Evolutionary conservation across 371 early-diverging fungal species (phyloP).

Genomic region (Lichtheimia corymbifera): DNA sequence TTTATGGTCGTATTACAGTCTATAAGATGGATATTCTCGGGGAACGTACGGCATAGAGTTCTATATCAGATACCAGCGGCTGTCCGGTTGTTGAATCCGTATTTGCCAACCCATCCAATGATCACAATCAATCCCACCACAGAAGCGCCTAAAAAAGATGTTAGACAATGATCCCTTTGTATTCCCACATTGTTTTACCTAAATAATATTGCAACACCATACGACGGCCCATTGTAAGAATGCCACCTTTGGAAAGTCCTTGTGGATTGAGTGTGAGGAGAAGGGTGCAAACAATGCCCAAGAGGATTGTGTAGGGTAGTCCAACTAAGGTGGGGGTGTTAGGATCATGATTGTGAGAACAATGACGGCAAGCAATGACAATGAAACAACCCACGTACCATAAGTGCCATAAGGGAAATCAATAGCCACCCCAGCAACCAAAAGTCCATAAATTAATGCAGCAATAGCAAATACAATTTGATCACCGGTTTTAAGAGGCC

Average conservation of each 20-base stretch:
- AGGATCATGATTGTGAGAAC: too few species aligned
- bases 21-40: conserved; percentile 79
- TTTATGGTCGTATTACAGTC: conserved; percentile 86
- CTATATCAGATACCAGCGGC: conserved; percentile 10
- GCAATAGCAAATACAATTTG: conserved; percentile 36
- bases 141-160: conserved; percentile 31
- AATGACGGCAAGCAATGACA: too few species aligned
- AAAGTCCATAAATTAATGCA: conserved; percentile 31
- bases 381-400: conserved; percentile 16
- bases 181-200: conserved; percentile 3
- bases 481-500: conserved; percentile 21
- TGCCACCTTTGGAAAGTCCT: conserved; percentile 29
- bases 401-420: conserved; percentile 45
- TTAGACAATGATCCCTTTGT: neutral
- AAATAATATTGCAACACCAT: conserved; percentile 51
- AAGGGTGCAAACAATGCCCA: conserved; percentile 23
- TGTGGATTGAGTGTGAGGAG: conserved; percentile 28
- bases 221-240: conserved; percentile 44
- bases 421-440: conserved; percentile 47
- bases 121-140: conserved; percentile 43
- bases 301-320: conserved; percentile 30
- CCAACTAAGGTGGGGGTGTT: conserved; percentile 18
- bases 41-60: neutral
- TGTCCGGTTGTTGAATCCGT: conserved; percentile 42
- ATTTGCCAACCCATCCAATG: conserved; percentile 48